These are phyloP conservation scores for Fusarium nanum DNA, from an alignment of 2,329 filamentous ascomycete species.

Conservation along the genomic window DNA sequence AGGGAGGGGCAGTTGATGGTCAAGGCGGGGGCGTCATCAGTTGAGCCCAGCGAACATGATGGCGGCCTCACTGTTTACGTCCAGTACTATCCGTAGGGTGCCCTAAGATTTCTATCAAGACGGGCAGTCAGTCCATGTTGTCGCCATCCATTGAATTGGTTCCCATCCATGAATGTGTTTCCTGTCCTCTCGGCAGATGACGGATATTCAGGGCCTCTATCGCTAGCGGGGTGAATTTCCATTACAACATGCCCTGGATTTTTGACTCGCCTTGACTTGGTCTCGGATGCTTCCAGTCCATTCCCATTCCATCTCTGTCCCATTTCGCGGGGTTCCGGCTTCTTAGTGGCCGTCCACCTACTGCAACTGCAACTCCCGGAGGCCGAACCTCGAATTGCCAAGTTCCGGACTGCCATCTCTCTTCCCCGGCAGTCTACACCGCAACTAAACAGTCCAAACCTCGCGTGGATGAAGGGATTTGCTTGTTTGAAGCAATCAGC, in stretches of 20 bases:
- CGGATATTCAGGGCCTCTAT: conserved; percentile 10
- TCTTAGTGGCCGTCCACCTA: conserved; percentile 31
- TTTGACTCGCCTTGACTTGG: background rate
- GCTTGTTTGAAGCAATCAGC: conserved; percentile 27
- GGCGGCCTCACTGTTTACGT: background rate
- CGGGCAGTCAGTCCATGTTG: background rate
- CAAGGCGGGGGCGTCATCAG: conserved; percentile 30
- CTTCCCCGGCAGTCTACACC: conserved; percentile 34
- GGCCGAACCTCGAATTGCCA: conserved; percentile 24
- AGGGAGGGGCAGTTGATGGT: conserved; percentile 26
- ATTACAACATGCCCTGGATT: background rate
- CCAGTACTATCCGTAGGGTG: conserved; percentile 10
- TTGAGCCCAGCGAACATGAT: conserved; percentile 15
- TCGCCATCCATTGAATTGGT: conserved; percentile 10
- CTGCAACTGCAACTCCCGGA: conserved; percentile 27
- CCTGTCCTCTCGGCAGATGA: conserved; percentile 18
- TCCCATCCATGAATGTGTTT: background rate
- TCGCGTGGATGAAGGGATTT: conserved; percentile 16
- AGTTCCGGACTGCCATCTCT: conserved; percentile 21
- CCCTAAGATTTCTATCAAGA: conserved; percentile 1
- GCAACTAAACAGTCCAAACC: conserved; percentile 23
- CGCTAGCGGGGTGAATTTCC: conserved; percentile 24
- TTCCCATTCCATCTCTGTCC: conserved; percentile 26
- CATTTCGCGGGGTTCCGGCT: conserved; percentile 36
- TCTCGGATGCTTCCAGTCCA: conserved; percentile 20